phyloP scores from a whole-genome alignment of 1,284 basidiomycete genomes.

The Ustanciosporium gigantosporum region DNA sequence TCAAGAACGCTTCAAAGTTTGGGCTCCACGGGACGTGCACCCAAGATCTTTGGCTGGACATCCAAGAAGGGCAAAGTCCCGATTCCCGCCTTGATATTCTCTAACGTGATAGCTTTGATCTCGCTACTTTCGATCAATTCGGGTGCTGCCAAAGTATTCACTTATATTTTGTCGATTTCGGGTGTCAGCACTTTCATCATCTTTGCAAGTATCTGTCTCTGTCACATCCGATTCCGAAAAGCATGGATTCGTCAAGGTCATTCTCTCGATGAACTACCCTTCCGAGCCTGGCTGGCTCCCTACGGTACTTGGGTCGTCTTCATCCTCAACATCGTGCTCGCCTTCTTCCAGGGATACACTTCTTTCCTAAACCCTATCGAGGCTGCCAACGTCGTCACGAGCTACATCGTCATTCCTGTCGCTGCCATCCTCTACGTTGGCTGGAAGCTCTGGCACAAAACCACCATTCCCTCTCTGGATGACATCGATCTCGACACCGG shows the following conservation, averaged over 20 bases:
- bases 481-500: slow-evolving; percentile 30
- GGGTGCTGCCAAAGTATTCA: slow-evolving; percentile 26
- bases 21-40: slow-evolving; percentile 35
- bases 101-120: slow-evolving; percentile 32
- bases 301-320: slow-evolving; percentile 24
- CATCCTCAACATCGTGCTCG: slow-evolving; percentile 26
- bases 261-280: slow-evolving; percentile 30
- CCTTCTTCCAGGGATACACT: slow-evolving; percentile 47
- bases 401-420: slow-evolving; percentile 73
- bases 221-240: slow-evolving; percentile 43
- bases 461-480: slow-evolving; percentile 9
- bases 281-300: slow-evolving; percentile 26
- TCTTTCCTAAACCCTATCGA: slow-evolving; percentile 33
- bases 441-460: slow-evolving; percentile 65
- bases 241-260: slow-evolving; percentile 33
- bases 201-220: slow-evolving; percentile 37
- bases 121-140: slow-evolving; percentile 35
- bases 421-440: slow-evolving; percentile 77
- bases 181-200: slow-evolving; percentile 40
- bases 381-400: slow-evolving; percentile 74
- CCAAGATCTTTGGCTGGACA: slow-evolving; percentile 32
- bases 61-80: slow-evolving; percentile 27
- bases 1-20: slow-evolving; percentile 41
- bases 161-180: slow-evolving; percentile 33
- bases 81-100: slow-evolving; percentile 32